phyloP scores from a whole-genome alignment of 805 yeast species.

The Lachancea sp. region DNA sequence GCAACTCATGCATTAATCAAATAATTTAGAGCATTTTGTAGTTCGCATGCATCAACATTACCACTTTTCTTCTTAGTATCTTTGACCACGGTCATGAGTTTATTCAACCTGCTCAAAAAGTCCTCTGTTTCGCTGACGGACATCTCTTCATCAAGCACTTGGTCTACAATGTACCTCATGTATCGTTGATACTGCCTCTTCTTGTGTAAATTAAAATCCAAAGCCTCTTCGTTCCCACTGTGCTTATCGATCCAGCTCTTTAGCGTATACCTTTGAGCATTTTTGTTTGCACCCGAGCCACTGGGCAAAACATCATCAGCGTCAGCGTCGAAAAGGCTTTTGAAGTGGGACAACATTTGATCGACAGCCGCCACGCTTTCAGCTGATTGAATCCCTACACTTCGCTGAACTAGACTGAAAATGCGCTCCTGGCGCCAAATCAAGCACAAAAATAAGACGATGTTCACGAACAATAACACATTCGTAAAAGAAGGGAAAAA shows the following conservation, averaged over 20 bases:
- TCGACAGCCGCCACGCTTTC: background rate
- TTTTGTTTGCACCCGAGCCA: background rate
- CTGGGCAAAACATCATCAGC: background rate
- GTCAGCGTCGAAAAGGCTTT: background rate
- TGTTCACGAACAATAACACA: conserved; percentile 9
- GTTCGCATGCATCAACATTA: background rate
- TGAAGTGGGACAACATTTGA: conserved; percentile 3
- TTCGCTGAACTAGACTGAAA: conserved; percentile 8
- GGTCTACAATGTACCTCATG: conserved; percentile 3
- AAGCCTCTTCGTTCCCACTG: background rate
- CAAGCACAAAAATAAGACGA: conserved; percentile 10
- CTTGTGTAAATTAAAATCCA: background rate
- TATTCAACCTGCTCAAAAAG: conserved; percentile 3
- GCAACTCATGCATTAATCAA: conserved; percentile 5
- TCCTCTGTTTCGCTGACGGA: conserved; percentile 4
- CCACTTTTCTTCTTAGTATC: background rate
- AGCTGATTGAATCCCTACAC: background rate
- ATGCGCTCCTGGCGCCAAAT: conserved; percentile 13
- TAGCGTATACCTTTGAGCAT: background rate
- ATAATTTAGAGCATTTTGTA: conserved; percentile 6
- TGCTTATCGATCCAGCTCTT: conserved; percentile 6
- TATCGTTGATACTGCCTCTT: conserved; percentile 6
- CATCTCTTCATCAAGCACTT: conserved; percentile 6
- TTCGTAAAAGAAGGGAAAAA: conserved; percentile 2
- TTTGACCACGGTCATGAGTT: conserved; percentile 1